Conservation (phyloP, 2,329 filamentous ascomycete species). For the Microdochium trichocladiopsis region DNA sequence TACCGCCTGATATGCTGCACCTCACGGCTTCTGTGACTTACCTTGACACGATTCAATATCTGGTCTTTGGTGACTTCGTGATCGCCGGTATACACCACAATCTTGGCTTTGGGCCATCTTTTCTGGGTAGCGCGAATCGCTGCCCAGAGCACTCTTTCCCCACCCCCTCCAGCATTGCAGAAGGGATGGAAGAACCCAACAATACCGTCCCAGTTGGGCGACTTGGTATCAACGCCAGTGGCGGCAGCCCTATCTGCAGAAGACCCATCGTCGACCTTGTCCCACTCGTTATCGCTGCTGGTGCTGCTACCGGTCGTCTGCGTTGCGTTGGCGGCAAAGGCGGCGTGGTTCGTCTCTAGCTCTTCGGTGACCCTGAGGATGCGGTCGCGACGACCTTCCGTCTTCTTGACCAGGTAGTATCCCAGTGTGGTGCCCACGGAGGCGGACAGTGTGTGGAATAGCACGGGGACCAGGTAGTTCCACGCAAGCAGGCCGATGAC, state of each 20-base stretch:
- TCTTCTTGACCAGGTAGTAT: conserved; percentile 56
- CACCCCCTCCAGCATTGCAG: conserved; percentile 94
- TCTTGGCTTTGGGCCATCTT: conserved; percentile 81
- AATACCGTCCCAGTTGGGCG: conserved; percentile 68
- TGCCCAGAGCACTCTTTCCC: conserved; percentile 93
- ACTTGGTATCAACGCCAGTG: background rate
- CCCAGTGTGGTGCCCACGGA: conserved; percentile 40
- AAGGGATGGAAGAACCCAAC: conserved; percentile 98
- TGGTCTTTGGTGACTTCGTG: conserved; percentile 76
- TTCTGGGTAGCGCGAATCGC: conserved; percentile 87
- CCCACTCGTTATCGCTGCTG: conserved; percentile 57
- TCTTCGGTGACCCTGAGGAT: conserved; percentile 46
- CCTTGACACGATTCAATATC: conserved; percentile 73
- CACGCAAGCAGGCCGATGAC: conserved; percentile 17
- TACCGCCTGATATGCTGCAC: no score
- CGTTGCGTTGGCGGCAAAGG: conserved; percentile 23
- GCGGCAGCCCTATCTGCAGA: conserved; percentile 31
- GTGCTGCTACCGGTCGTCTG: conserved; percentile 19
- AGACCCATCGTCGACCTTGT: conserved; percentile 51
- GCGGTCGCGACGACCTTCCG: conserved; percentile 51
- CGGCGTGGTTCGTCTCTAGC: conserved; percentile 22
- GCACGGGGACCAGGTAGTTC: conserved; percentile 19
- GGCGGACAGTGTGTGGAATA: conserved; percentile 28
- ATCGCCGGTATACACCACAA: conserved; percentile 92
- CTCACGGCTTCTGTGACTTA: conserved; percentile 31